These are phyloP conservation scores for Colletotrichum gloeosporioides DNA, from an alignment of 2,329 filamentous ascomycete genomes.

Conservation along the genomic window DNA sequence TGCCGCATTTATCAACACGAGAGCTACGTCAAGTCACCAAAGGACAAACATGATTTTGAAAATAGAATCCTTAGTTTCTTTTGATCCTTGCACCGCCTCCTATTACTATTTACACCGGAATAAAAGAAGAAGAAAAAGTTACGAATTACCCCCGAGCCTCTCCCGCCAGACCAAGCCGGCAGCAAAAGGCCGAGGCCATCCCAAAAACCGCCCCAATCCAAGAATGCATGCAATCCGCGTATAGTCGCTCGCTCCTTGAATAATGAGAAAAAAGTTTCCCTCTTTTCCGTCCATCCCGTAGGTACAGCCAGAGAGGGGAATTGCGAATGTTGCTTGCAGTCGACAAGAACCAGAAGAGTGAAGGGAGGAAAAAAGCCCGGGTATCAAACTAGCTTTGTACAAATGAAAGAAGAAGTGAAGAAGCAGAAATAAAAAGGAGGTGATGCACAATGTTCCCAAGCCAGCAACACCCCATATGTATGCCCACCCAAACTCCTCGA, in stretches of 20 bases:
- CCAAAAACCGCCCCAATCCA: not conserved
- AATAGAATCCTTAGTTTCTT: not conserved
- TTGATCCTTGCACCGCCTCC: not conserved
- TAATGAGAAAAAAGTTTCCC: not conserved
- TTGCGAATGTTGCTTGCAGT: not conserved
- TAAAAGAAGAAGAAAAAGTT: not conserved
- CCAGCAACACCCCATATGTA: not conserved
- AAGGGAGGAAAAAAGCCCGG: not conserved
- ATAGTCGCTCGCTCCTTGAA: not conserved
- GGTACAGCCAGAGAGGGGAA: not conserved
- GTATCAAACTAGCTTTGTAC: constrained; percentile 21
- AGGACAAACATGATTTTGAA: not conserved
- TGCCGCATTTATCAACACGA: not conserved
- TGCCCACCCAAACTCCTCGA: constrained; percentile 5
- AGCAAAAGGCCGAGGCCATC: not conserved
- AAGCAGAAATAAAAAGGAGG: not conserved
- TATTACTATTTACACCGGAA: not conserved
- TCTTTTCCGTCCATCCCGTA: not conserved
- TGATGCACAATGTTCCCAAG: not conserved
- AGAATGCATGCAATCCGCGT: not conserved
- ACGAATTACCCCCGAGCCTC: not conserved
- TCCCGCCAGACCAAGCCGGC: not conserved
- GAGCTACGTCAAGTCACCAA: not conserved
- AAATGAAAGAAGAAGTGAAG: not conserved
- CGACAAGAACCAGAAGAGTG: not conserved